These are phyloP conservation scores for Cladosporium sp. DNA, from an alignment of 2,329 filamentous ascomycete genomes.

Conservation along the genomic window DNA sequence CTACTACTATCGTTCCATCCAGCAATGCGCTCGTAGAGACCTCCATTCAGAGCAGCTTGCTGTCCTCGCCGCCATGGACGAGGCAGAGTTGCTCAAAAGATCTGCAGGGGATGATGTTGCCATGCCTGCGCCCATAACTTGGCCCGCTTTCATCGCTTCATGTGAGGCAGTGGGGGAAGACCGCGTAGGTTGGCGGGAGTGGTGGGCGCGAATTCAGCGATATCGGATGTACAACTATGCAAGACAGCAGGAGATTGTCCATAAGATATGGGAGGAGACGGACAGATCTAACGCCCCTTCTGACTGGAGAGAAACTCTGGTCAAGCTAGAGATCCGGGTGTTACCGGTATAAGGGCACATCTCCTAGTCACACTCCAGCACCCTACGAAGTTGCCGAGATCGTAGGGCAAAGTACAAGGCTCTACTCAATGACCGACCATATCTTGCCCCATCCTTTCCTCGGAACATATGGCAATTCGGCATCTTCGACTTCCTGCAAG, in stretches of 20 bases:
- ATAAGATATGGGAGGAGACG: background rate
- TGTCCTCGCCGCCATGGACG: background rate
- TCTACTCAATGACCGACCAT: background rate
- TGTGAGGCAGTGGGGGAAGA: background rate
- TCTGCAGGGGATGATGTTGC: background rate
- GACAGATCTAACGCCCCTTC: background rate
- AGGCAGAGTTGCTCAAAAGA: background rate
- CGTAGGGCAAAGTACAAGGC: background rate
- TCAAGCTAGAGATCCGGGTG: background rate
- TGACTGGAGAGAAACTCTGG: background rate
- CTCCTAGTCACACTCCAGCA: background rate
- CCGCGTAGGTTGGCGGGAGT: background rate
- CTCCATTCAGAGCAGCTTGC: background rate
- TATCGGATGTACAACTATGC: background rate
- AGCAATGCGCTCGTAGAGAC: background rate
- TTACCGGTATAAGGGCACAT: background rate
- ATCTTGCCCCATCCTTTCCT: background rate
- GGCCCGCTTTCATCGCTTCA: background rate
- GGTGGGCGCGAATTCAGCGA: background rate
- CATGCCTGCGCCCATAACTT: background rate
- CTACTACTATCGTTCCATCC: background rate
- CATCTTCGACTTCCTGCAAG: constrained; percentile 20
- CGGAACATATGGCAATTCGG: background rate
- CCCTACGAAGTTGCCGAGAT: background rate
- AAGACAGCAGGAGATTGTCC: background rate